These are phyloP conservation scores for Colletotrichum sp. DNA, from an alignment of 2,329 filamentous ascomycete species.

Conservation along the genomic window DNA sequence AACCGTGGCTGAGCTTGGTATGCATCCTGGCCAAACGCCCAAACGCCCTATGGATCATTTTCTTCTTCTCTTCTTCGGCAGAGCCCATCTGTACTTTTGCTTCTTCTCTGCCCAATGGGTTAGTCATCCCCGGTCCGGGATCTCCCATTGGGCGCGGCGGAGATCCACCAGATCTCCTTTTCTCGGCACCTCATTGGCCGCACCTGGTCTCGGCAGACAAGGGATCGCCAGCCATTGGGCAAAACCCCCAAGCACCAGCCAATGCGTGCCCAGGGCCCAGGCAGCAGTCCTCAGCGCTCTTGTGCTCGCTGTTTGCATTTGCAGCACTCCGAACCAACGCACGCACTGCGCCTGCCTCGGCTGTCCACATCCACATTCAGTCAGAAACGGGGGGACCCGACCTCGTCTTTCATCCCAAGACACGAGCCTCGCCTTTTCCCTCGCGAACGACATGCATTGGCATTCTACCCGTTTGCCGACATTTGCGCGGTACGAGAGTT, in stretches of 20 bases:
- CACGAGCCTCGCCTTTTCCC: not conserved
- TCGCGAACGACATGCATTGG: not conserved
- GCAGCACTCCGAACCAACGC: not conserved
- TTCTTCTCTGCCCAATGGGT: not conserved
- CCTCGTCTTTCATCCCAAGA: not conserved
- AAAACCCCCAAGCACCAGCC: not conserved
- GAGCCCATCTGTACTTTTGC: not conserved
- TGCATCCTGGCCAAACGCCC: not conserved
- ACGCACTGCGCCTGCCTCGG: not conserved
- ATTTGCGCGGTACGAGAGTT: not conserved
- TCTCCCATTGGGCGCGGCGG: not conserved
- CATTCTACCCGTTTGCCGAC: not conserved
- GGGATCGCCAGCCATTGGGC: not conserved
- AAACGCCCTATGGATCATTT: not conserved
- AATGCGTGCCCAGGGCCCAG: not conserved
- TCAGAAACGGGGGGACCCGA: not conserved
- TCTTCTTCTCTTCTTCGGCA: not conserved
- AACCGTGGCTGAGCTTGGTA: not conserved
- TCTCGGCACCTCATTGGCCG: not conserved
- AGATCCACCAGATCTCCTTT: not conserved
- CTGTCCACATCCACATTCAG: not conserved
- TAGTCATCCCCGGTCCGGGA: not conserved
- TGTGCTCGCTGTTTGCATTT: not conserved
- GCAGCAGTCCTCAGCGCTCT: slow-evolving; percentile 1
- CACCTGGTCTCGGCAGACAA: not conserved